A percentile compares a stretch with the other conserved stretches of the same genome.
Evolutionary conservation across 495 filamentous ascomycete species (phyloP).

Genomic region (Penicillium nucicola): DNA sequence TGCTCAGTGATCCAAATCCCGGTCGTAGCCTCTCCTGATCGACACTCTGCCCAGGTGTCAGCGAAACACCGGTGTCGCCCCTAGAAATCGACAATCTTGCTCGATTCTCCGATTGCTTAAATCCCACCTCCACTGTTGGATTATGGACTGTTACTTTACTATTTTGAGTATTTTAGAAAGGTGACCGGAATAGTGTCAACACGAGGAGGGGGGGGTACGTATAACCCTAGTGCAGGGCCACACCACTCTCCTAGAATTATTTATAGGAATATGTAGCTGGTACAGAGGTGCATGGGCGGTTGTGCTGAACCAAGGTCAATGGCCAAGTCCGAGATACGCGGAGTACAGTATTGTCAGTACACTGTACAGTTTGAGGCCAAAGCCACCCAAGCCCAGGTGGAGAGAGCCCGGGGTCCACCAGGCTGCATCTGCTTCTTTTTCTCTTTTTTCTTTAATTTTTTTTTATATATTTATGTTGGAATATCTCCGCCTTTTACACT

Average conservation of each 20-base stretch:
- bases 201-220: conserved; percentile 12
- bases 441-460: too few relatives aligned
- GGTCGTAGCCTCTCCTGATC: conserved; percentile 6
- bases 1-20: neutral
- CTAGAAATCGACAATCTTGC: neutral
- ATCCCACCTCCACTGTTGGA: conserved; percentile 1
- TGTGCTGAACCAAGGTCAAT: too few relatives aligned
- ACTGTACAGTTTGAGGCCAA: too few relatives aligned
- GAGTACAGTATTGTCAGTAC: too few relatives aligned
- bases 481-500: too few relatives aligned
- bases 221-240: neutral
- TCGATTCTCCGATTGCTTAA: neutral
- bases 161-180: conserved; percentile 15
- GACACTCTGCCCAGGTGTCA: neutral
- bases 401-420: too few relatives aligned
- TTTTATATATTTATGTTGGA: too few relatives aligned
- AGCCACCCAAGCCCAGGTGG: too few relatives aligned
- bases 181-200: conserved; percentile 17
- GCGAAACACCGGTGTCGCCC: neutral
- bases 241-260: neutral
- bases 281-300: too few relatives aligned
- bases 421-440: too few relatives aligned
- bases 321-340: too few relatives aligned
- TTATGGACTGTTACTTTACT: conserved; percentile 5
- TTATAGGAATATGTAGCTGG: too few relatives aligned